Evolutionary conservation across 2,329 filamentous ascomycete species (phyloP).

Genomic region (Aspergillus persii): DNA sequence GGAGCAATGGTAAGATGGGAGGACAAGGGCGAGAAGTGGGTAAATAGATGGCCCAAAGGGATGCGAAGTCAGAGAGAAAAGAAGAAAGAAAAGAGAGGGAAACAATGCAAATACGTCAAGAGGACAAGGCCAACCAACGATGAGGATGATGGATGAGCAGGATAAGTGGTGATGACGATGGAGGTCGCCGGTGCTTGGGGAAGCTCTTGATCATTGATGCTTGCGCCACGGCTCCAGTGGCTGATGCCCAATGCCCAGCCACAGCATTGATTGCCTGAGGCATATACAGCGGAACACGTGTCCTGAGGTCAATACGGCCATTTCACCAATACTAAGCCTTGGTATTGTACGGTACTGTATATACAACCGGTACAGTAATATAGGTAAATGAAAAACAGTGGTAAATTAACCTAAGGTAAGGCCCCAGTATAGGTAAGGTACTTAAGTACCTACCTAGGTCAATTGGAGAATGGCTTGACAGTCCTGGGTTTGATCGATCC

Average conservation of each 20-base stretch:
- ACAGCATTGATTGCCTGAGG: not conserved
- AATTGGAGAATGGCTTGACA: no score
- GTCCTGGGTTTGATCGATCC: no score
- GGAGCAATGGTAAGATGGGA: conserved; percentile 9
- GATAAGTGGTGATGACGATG: conserved; percentile 8
- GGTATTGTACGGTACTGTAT: no score
- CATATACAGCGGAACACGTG: not conserved
- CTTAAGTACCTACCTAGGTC: no score
- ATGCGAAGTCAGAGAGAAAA: not conserved
- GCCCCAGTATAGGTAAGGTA: no score
- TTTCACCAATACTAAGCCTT: no score
- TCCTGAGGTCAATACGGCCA: not conserved
- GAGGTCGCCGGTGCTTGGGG: conserved; percentile 7
- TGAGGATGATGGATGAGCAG: conserved; percentile 8
- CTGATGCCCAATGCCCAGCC: not conserved
- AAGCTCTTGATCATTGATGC: conserved; percentile 6
- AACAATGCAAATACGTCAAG: not conserved
- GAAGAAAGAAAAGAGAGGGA: not conserved
- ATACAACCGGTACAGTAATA: no score
- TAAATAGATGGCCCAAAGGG: not conserved
- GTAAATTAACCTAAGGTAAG: no score
- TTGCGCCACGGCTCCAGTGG: not conserved
- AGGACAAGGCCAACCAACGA: conserved; percentile 6
- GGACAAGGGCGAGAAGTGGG: not conserved
- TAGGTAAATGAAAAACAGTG: no score